Evolutionary conservation across 1,284 basidiomycete species (phyloP).

Genomic region (Trichosporon sp.): DNA sequence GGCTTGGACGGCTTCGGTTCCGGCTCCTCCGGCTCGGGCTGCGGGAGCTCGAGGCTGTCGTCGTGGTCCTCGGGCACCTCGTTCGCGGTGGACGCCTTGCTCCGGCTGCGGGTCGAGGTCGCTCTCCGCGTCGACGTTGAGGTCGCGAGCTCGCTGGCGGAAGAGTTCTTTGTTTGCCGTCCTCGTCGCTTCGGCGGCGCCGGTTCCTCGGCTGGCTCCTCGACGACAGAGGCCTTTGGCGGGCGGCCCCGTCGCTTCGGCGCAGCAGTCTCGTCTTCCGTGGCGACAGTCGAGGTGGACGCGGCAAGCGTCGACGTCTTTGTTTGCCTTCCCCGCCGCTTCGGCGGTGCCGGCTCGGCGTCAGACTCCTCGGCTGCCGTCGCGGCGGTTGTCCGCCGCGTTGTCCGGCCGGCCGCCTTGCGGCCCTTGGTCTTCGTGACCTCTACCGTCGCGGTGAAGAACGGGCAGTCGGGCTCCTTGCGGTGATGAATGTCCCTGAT

Average conservation of each 20-base stretch:
- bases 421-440: constrained; percentile 4
- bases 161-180: neutral
- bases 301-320: neutral
- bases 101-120: neutral
- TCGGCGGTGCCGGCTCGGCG: neutral
- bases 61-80: neutral
- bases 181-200: constrained; percentile 2
- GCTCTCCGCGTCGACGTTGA: neutral
- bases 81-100: constrained; percentile 10
- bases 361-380: neutral
- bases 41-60: neutral
- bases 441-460: constrained; percentile 36
- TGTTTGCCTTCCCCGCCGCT: neutral
- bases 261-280: neutral
- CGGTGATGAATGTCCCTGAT: constrained; percentile 35
- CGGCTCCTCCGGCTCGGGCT: neutral
- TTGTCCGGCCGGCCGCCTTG: neutral
- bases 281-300: neutral
- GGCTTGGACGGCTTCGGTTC: constrained; percentile 3
- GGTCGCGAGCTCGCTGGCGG: neutral
- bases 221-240: constrained; percentile 10
- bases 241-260: constrained; percentile 4
- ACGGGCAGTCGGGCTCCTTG: constrained; percentile 41
- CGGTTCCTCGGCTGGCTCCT: neutral
- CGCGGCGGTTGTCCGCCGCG: neutral